phyloP scores from a whole-genome alignment of 495 filamentous ascomycete genomes.

The Hyaloscypha finlandica region DNA sequence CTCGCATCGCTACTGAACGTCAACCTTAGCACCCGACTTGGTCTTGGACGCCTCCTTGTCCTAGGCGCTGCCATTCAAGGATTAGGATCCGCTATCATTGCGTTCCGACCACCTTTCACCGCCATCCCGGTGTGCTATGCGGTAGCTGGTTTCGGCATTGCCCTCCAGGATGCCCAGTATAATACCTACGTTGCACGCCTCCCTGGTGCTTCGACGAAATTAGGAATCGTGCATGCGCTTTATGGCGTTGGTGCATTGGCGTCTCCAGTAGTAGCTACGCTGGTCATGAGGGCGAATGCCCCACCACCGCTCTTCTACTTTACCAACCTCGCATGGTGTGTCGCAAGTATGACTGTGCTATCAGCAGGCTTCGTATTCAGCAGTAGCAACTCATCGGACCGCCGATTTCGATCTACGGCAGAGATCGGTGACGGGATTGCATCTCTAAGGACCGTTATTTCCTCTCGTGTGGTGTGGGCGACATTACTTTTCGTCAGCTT shows the following conservation, averaged over 20 bases:
- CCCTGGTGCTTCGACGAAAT: not conserved
- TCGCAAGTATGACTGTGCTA: not conserved
- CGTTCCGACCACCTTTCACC: too few relatives aligned
- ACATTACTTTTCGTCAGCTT: not conserved
- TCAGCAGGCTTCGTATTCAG: not conserved
- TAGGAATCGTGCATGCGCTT: slow-evolving; percentile 2
- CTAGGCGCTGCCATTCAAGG: too few relatives aligned
- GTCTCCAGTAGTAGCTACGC: not conserved
- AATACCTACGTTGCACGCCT: slow-evolving; percentile 3
- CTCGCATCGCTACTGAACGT: too few relatives aligned
- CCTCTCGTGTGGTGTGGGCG: not conserved
- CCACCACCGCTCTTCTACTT: not conserved
- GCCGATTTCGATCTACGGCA: too few relatives aligned
- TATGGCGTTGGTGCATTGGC: not conserved
- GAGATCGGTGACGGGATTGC: too few relatives aligned
- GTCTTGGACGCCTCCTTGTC: too few relatives aligned
- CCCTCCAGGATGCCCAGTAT: not conserved
- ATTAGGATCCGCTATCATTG: too few relatives aligned
- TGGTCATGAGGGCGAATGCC: not conserved
- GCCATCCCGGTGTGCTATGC: not conserved
- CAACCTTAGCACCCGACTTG: too few relatives aligned
- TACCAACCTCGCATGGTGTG: slow-evolving; percentile 5
- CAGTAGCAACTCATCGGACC: not conserved
- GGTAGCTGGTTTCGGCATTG: not conserved
- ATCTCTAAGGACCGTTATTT: not conserved